These are phyloP conservation scores for Danielia reshetovae DNA, from an alignment of 805 yeast genomes.

Conservation along the genomic window DNA sequence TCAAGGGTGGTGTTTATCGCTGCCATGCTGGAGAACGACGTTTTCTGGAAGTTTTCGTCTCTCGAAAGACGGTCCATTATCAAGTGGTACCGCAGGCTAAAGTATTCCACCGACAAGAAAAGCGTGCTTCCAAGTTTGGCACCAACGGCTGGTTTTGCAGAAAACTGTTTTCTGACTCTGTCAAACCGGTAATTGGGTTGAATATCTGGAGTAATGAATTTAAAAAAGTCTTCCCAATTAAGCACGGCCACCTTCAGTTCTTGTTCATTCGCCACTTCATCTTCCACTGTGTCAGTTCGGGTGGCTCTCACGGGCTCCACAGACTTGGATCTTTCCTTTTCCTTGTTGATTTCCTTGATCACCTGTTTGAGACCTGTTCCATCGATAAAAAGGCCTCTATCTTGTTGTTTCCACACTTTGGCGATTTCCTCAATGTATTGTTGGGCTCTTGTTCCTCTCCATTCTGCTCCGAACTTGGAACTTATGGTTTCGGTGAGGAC, in stretches of 20 bases:
- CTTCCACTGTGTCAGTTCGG: constrained; percentile 19
- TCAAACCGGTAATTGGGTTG: constrained; percentile 69
- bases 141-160: constrained; percentile 11
- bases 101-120: constrained; percentile 33
- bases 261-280: constrained; percentile 14
- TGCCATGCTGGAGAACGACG: constrained; percentile 40
- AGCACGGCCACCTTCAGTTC: constrained; percentile 26
- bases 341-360: constrained; percentile 48
- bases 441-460: constrained; percentile 70
- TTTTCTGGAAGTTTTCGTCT: constrained; percentile 67
- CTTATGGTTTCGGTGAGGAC: constrained; percentile 76
- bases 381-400: constrained; percentile 80
- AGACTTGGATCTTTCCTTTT: constrained; percentile 6
- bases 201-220: constrained; percentile 55
- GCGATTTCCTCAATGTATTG: constrained; percentile 74
- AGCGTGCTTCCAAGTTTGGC: constrained; percentile 11
- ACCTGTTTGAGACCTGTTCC: constrained; percentile 65
- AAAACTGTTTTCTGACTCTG: constrained; percentile 55
- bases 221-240: constrained; percentile 73
- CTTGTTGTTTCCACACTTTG: constrained; percentile 81
- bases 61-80: constrained; percentile 69
- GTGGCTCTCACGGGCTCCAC: constrained; percentile 10
- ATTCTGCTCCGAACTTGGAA: constrained; percentile 72
- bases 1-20: constrained; percentile 31
- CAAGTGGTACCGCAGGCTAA: constrained; percentile 55